These are phyloP conservation scores for Lasiosphaeriaceae sp. DNA, from an alignment of 495 filamentous ascomycete species.

Conservation along the genomic window DNA sequence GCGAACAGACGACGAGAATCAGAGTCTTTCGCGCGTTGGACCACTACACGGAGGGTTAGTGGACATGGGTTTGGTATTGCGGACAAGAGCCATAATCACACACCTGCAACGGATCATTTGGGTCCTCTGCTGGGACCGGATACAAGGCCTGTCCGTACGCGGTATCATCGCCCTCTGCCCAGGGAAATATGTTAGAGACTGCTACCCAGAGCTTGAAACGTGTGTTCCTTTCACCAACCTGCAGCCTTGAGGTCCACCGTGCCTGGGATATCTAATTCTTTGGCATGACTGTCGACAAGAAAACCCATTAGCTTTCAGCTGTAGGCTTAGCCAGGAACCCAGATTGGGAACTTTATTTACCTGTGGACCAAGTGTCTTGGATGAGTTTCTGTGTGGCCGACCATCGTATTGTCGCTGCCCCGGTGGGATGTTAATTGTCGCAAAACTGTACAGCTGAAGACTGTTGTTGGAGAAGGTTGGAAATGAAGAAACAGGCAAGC, in stretches of 20 bases:
- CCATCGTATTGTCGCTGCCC: not conserved
- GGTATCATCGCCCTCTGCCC: constrained; percentile 56
- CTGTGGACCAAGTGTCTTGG: not conserved
- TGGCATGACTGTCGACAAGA: constrained; percentile 46
- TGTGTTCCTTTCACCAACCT: constrained; percentile 18
- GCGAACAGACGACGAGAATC: constrained; percentile 55
- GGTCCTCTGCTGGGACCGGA: constrained; percentile 59
- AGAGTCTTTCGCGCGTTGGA: constrained; percentile 54
- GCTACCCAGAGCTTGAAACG: not conserved
- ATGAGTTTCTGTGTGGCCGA: not conserved
- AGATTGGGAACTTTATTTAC: not conserved
- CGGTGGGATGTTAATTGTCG: not conserved
- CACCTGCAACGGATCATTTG: constrained; percentile 61
- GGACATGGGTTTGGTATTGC: not conserved
- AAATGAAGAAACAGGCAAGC: not conserved
- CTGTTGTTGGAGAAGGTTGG: not conserved
- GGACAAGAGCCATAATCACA: not conserved
- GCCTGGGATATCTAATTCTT: constrained; percentile 55
- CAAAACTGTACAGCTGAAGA: not conserved
- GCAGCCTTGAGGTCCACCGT: constrained; percentile 52
- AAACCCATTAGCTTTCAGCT: not conserved
- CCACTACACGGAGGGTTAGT: constrained; percentile 40
- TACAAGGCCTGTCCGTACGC: constrained; percentile 60
- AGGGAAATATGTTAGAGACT: not conserved
- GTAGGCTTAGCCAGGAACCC: not conserved